Percentiles rank a stretch among this genome's conserved stretches.
phyloP scores from a whole-genome alignment of 352 stramenopile species.

The Phytopythium chamaehyphon region DNA sequence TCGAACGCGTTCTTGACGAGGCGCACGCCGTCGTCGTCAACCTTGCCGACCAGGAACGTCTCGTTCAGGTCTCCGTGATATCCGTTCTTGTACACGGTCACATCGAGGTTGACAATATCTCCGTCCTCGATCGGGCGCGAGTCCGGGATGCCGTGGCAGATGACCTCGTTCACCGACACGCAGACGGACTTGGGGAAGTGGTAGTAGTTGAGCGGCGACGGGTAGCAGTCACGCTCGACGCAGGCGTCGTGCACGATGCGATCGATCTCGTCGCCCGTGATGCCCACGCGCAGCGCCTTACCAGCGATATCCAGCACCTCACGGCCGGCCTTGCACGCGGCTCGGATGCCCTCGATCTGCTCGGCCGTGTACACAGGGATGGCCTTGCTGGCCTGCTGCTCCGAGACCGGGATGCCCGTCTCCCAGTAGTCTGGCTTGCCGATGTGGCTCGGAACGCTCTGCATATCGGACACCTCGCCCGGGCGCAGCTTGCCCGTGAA shows the following conservation, averaged over 20 bases:
- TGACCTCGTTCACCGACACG: slow-evolving; percentile 91
- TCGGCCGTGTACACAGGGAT: slow-evolving; percentile 91
- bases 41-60: slow-evolving; percentile 96
- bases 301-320: slow-evolving; percentile 95
- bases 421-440: slow-evolving; percentile 87
- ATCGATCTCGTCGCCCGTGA: slow-evolving; percentile 97
- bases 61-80: slow-evolving; percentile 98
- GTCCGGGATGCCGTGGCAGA: slow-evolving; percentile 97
- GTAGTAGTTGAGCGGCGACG: slow-evolving; percentile 96
- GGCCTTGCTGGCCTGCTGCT: slow-evolving; percentile 46
- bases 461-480: slow-evolving; percentile 59
- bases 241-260: slow-evolving; percentile 89
- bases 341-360: slow-evolving; percentile 92
- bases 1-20: slow-evolving; percentile 94
- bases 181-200: slow-evolving; percentile 93
- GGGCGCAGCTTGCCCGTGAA: slow-evolving; percentile 83
- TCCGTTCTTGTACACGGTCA: slow-evolving; percentile 94
- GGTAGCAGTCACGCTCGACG: slow-evolving; percentile 91
- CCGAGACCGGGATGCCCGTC: slow-evolving; percentile 56
- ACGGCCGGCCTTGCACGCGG: slow-evolving; percentile 70
- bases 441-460: slow-evolving; percentile 74
- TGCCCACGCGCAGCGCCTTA: slow-evolving; percentile 69
- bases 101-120: slow-evolving; percentile 98
- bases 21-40: slow-evolving; percentile 84
- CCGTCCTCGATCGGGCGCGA: slow-evolving; percentile 90